These are phyloP conservation scores for Geum urbanum DNA, from an alignment of 306 rosid genomes.

Conservation along the genomic window DNA sequence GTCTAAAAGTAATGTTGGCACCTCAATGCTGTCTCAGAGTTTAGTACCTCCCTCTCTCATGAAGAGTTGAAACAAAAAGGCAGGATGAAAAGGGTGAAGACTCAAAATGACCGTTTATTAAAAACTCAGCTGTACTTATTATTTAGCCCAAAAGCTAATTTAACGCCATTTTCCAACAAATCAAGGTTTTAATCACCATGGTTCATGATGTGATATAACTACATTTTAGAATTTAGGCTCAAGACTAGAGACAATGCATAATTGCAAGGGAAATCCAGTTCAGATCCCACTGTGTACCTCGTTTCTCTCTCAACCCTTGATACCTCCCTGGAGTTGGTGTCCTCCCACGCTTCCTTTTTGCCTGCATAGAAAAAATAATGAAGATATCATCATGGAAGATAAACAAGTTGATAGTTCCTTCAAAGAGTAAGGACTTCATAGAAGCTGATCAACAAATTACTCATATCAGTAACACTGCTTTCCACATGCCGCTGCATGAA, in stretches of 20 bases:
- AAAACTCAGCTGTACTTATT: background rate
- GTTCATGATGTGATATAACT: background rate
- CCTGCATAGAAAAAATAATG: constrained; percentile 33
- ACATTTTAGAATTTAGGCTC: background rate
- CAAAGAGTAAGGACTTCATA: constrained; percentile 1
- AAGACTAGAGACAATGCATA: background rate
- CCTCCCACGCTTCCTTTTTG: constrained; percentile 49
- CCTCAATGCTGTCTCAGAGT: background rate
- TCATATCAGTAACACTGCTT: constrained; percentile 10
- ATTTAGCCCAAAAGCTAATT: background rate
- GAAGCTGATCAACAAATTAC: constrained; percentile 13
- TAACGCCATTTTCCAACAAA: background rate
- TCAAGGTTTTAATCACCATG: background rate
- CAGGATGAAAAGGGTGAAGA: background rate
- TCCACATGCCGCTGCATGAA: constrained; percentile 10
- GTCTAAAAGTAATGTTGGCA: background rate
- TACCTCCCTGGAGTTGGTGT: constrained; percentile 47
- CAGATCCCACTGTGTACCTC: constrained; percentile 26
- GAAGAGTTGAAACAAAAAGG: background rate
- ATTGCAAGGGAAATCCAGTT: background rate
- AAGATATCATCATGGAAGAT: constrained; percentile 16
- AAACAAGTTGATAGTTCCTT: background rate
- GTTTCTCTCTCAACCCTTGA: constrained; percentile 39
- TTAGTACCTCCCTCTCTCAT: background rate
- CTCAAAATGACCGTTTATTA: background rate